Percentiles rank a stretch among this genome's conserved stretches.
Conservation (phyloP, 148 eudicot species). For the Heliosperma pusillum region DNA sequence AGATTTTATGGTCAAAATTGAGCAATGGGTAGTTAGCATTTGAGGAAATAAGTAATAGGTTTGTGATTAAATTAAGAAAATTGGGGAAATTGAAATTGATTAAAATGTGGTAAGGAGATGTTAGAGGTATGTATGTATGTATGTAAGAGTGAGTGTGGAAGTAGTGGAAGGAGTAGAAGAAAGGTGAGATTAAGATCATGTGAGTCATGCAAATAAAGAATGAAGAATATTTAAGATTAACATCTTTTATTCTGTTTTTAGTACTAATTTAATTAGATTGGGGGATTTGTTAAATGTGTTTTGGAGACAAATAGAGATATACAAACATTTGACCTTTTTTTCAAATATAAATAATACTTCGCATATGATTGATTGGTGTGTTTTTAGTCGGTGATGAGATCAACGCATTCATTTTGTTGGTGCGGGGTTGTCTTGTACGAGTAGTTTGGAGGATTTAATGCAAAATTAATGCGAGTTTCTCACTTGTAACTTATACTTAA, state of each 20-base stretch:
- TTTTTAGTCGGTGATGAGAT: background rate
- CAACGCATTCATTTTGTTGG: background rate
- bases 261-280: background rate
- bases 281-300: background rate
- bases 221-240: background rate
- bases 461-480: background rate
- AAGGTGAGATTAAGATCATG: background rate
- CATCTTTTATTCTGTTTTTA: background rate
- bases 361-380: background rate
- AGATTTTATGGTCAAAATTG: background rate
- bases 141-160: background rate
- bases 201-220: background rate
- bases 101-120: too few relatives aligned
- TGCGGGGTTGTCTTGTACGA: background rate
- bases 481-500: too few relatives aligned
- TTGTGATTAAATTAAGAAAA: background rate
- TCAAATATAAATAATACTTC: background rate
- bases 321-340: background rate
- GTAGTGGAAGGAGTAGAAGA: background rate
- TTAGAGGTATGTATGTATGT: too few relatives aligned
- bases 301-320: background rate
- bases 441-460: background rate
- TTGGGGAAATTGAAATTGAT: background rate
- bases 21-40: conserved; percentile 3
- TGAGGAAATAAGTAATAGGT: background rate